Evolutionary conservation across 345 rosid genomes (phyloP).

Genomic region (Eucalyptus globulus): DNA sequence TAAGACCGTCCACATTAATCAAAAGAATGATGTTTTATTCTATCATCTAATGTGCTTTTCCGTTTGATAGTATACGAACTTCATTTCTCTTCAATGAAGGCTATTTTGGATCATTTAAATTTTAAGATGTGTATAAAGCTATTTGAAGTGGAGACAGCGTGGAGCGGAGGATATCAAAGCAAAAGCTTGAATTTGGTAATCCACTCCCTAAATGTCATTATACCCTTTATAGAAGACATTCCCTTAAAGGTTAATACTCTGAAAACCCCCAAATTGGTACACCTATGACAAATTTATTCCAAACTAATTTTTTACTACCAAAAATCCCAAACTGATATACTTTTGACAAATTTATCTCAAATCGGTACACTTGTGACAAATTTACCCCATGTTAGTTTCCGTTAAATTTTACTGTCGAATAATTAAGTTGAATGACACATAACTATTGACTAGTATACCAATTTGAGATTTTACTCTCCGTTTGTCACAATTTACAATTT

Average conservation of each 20-base stretch:
- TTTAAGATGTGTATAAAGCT: not conserved
- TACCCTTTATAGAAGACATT: not conserved
- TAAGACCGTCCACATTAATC: not conserved
- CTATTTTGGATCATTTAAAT: not conserved
- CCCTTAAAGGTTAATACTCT: too few species aligned
- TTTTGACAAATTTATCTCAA: too few species aligned
- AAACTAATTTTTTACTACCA: too few species aligned
- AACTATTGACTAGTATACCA: too few species aligned
- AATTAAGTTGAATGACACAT: too few species aligned
- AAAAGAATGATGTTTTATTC: not conserved
- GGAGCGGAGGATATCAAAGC: not conserved
- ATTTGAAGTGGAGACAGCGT: not conserved
- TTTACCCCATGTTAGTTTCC: too few species aligned
- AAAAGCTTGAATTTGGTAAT: not conserved
- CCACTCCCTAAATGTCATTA: not conserved
- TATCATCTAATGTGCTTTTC: not conserved
- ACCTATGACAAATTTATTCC: too few species aligned
- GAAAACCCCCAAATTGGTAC: too few species aligned
- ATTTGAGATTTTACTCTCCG: too few species aligned
- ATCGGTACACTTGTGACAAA: too few species aligned
- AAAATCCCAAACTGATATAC: rapidly evolving
- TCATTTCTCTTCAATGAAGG: not conserved
- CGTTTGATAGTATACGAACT: not conserved
- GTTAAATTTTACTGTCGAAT: too few species aligned
- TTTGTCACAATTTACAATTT: too few species aligned